Base-by-base conservation (phyloP, 805 yeast species). In the Pichia cephalocereana region DNA sequence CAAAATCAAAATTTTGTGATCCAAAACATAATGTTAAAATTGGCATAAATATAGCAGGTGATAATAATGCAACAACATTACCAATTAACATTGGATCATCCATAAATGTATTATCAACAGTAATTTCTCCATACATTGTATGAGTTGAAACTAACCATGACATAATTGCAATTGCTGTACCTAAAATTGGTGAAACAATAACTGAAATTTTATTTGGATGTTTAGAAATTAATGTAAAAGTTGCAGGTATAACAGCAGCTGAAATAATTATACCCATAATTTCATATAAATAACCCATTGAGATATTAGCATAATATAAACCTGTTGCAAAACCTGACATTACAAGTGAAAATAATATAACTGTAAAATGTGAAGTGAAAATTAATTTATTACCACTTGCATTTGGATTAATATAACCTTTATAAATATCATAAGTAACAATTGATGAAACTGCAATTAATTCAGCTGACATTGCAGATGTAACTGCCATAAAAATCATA, bases 61-160 rank as follows among this genome's bases (percentile, higher is more conserved):
- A 76, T 46, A 80, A 70, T 52, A 89, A 68, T 0, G 96, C 91
- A 46, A 87, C 89, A 43, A 87, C 80, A 64, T 89, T 89, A 51
- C 96, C 96, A 4, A 83, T 81, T 53, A 88, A 72, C 96, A 90
- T 90, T 39, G 96, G 84, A 61, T 86, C 76, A 64, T 90, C 95
- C 53, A 74, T 77, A 55, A 91, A 93, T n/a, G 95, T 79, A 45
- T 51, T 48, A 64, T 68, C 62, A 71, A 74, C 74, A 8, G 74
- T 74, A 41, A 76, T 67, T 4, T 63, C 54, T 37, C 75, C 74
- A 49, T 63, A 68, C 42, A 69, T 56, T 4, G 69, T 65, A 52
- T 71, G 75, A 9, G 81, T 74, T 45, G 75, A 67, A 7, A 69
- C 75, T 42, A 77, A 58, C 87, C 90, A 83, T 4, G 87, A 70